Evolutionary conservation across 1,284 basidiomycete species (phyloP).

Genomic region (Marasmius tenuissimus): DNA sequence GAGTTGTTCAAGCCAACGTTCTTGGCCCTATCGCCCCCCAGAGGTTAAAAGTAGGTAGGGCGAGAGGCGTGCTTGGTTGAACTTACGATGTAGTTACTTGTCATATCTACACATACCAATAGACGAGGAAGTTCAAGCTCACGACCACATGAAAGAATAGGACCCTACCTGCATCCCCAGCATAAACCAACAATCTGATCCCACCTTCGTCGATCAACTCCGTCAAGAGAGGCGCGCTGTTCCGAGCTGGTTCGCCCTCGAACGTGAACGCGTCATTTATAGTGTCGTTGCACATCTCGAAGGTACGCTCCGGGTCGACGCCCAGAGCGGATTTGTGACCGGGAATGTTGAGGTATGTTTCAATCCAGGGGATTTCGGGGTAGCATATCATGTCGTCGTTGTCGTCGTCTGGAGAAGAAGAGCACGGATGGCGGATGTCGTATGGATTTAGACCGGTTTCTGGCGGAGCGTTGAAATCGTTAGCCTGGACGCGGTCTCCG

Average conservation of each 20-base stretch:
- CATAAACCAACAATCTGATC: background rate
- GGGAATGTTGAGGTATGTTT: constrained; percentile 20
- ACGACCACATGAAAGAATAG: background rate
- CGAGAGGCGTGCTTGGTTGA: constrained; percentile 17
- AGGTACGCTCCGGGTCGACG: constrained; percentile 19
- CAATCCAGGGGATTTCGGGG: constrained; percentile 53
- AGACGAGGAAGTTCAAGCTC: constrained; percentile 17
- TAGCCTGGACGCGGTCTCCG: background rate
- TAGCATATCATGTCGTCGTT: constrained; percentile 76
- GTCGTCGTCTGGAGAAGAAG: too few species aligned
- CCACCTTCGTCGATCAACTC: constrained; percentile 72
- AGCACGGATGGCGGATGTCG: constrained; percentile 81
- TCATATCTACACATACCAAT: constrained; percentile 68
- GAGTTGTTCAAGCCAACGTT: constrained; percentile 65
- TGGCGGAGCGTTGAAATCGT: constrained; percentile 10
- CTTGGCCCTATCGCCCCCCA: constrained; percentile 74
- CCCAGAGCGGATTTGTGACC: constrained; percentile 22
- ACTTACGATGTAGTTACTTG: constrained; percentile 75
- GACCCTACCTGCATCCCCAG: constrained; percentile 48
- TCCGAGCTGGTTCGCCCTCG: constrained; percentile 35
- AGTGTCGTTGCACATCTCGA: constrained; percentile 6
- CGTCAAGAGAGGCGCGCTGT: background rate
- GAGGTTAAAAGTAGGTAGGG: constrained; percentile 12
- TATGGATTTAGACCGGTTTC: constrained; percentile 68
- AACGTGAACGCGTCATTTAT: constrained; percentile 15